phyloP scores from a whole-genome alignment of 768 basidiomycete genomes.

The Trametes punicea region DNA sequence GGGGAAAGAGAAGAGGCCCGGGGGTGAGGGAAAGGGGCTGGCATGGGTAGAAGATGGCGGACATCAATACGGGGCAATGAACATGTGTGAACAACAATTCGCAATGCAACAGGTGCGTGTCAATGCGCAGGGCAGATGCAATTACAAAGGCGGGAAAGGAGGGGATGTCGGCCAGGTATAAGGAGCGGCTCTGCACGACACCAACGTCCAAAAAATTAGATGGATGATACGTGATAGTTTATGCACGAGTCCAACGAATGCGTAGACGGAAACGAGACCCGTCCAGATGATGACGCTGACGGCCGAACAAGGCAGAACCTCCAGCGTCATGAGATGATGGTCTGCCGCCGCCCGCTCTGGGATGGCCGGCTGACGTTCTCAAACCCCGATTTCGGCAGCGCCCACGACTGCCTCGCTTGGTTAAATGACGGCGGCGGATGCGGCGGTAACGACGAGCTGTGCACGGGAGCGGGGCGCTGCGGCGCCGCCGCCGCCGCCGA shows the following conservation, averaged over 20 bases:
- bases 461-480: constrained; percentile 3
- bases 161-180: constrained; percentile 10
- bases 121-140: not conserved
- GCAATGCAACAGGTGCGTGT: not conserved
- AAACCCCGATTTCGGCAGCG: constrained; percentile 23
- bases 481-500: not conserved
- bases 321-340: constrained; percentile 25
- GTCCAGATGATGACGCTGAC: not conserved
- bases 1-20: not conserved
- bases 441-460: constrained; percentile 23
- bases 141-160: not conserved
- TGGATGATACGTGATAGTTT: not conserved
- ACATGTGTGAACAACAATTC: not conserved
- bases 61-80: not conserved
- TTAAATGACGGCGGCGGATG: constrained; percentile 24
- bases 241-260: not conserved
- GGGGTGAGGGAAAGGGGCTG: too few species aligned
- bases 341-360: constrained; percentile 24
- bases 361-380: constrained; percentile 29
- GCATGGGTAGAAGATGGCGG: not conserved
- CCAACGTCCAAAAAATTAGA: constrained; percentile 7
- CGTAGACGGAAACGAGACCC: not conserved
- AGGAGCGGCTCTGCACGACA: constrained; percentile 1
- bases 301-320: not conserved
- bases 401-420: constrained; percentile 21